Base-by-base conservation (phyloP, 164 flowering plant species). In the Magnolia kwangsiensis region DNA sequence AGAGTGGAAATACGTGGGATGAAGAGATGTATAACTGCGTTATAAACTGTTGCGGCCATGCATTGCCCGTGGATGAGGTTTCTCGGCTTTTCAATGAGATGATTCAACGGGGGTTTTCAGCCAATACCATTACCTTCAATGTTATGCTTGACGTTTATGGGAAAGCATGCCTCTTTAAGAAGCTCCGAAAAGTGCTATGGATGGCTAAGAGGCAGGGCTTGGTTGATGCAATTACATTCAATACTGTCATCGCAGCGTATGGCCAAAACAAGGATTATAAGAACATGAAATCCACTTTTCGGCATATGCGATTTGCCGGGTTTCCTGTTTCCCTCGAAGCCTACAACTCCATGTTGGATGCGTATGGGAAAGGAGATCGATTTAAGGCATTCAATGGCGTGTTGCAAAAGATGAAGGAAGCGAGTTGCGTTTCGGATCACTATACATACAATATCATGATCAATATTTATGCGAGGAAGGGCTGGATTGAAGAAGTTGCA, bases 401-500 rank as follows among this genome's bases (percentile, higher is more conserved):
- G 1, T 77, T 96, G 83, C 81, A 76, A 81, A 86, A 84, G 79
- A 83, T 96, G 95, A 89, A 88, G 86, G 90, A 84, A 50, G 76
- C 91, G 31, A 81, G 75, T 31, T 85, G 87, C 82, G 82, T 72
- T 73, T 85, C 89, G 3, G 94, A 92, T 73, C 87, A 81, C 50
- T 93, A 90, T 76, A 93, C 98, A 2, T 96, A 91, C 79, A 92
- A 92, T 76, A 92, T 87, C 65, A 85, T 91, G 89, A 90, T 96
- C 70, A 92, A 96, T 77, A 89, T 93, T 2, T 96, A 93, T 75
- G 99, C 98, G 67, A 89, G 90, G 74, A 85, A 85, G 76, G 91
- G 92, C 49, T 93, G 98, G 98, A 92, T 93, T 73, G 92, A 89
- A 77, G 99, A 92, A 79, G 95, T 96, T 59, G 86, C 84, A n/a